Percentiles rank a stretch among this genome's conserved stretches.
Conservation (phyloP, 495 filamentous ascomycete species). For the Poronia punctata region DNA sequence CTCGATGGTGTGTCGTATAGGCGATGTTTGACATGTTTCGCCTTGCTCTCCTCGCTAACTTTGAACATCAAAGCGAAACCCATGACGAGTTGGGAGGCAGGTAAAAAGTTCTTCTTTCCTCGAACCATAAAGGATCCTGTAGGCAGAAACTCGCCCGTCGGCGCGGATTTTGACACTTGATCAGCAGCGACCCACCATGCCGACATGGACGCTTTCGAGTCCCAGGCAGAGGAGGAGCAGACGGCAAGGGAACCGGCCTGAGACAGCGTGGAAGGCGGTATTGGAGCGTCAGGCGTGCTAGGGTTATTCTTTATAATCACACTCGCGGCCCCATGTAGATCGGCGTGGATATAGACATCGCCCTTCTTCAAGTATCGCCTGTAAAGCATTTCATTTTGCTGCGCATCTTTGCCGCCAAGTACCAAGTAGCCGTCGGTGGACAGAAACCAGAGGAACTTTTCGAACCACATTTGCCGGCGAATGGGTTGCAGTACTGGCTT, state of each 20-base stretch:
- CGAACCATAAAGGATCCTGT: constrained; percentile 70
- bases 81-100: constrained; percentile 78
- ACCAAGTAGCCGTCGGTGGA: constrained; percentile 94
- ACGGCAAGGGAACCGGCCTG: constrained; percentile 84
- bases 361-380: constrained; percentile 76
- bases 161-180: constrained; percentile 78
- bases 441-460: constrained; percentile 92
- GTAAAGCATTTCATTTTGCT: constrained; percentile 90
- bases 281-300: constrained; percentile 67
- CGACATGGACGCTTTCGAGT: constrained; percentile 88
- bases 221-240: constrained; percentile 82
- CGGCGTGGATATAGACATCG: constrained; percentile 87
- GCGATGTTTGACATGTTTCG: constrained; percentile 68
- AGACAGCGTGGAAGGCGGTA: constrained; percentile 82
- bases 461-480: constrained; percentile 82
- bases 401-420: constrained; percentile 75
- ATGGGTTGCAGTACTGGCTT: constrained; percentile 81
- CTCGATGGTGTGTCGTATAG: constrained; percentile 39
- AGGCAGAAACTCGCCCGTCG: constrained; percentile 70
- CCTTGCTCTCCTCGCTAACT: constrained; percentile 82
- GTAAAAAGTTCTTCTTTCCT: constrained; percentile 84
- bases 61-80: constrained; percentile 84
- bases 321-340: constrained; percentile 73
- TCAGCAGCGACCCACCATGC: constrained; percentile 89
- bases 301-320: constrained; percentile 82